phyloP scores from a whole-genome alignment of 208 protist species.

The Trichomonas vaginalis region DNA sequence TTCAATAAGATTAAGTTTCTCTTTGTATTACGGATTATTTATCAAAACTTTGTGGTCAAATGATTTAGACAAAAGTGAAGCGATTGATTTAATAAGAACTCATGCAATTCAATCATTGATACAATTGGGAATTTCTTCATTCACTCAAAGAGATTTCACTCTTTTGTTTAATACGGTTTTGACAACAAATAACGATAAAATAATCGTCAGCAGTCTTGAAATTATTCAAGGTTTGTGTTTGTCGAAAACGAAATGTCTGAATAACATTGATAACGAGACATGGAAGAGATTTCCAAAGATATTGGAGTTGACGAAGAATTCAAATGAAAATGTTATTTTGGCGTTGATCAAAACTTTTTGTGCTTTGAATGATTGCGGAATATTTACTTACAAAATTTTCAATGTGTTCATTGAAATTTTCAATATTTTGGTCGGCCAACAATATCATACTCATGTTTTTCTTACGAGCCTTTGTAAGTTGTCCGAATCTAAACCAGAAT shows the following conservation, averaged over 20 bases:
- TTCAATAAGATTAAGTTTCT: not conserved
- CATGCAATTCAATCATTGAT: not conserved
- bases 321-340: not conserved
- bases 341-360: not conserved
- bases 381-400: not conserved
- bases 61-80: not conserved
- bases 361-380: not conserved
- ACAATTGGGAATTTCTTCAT: not conserved
- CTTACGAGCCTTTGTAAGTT: not conserved
- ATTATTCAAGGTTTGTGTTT: not conserved
- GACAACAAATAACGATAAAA: not conserved
- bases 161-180: not conserved
- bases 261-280: not conserved
- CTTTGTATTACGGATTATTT: not conserved
- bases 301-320: not conserved
- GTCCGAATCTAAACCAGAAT: not conserved
- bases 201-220: not conserved
- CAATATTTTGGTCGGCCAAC: not conserved
- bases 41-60: not conserved
- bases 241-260: not conserved
- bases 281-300: not conserved
- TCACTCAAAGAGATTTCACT: not conserved
- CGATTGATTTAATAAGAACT: not conserved
- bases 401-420: not conserved
- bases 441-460: not conserved